Evolutionary conservation across 2,329 filamentous ascomycete species (phyloP).

Genomic region (Fusarium heterosporum): DNA sequence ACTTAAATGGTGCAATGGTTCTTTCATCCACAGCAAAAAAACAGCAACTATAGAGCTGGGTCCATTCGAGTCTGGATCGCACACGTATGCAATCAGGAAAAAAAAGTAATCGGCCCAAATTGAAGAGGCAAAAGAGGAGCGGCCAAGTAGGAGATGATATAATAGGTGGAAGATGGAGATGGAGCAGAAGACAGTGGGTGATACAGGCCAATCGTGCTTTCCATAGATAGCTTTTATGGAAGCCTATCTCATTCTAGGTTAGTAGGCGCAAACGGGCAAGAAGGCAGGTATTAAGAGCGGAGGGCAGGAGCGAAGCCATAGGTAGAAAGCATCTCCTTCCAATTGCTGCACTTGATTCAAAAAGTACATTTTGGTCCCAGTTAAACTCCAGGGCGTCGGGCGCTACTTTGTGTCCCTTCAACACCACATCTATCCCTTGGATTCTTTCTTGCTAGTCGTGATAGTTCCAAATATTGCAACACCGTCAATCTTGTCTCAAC

Average conservation of each 20-base stretch:
- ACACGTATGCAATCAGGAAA: conserved; percentile 28
- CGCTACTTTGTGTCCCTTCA: conserved; percentile 14
- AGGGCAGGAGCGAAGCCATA: conserved; percentile 28
- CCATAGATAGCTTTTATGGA: conserved; percentile 11
- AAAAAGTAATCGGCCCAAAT: conserved; percentile 19
- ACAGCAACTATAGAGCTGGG: conserved; percentile 22
- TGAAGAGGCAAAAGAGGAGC: conserved; percentile 31
- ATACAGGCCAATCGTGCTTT: conserved; percentile 22
- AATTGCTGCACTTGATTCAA: background rate
- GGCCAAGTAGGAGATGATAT: conserved; percentile 4
- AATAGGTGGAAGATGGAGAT: conserved; percentile 10
- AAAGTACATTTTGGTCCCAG: background rate
- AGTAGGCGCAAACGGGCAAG: conserved; percentile 21
- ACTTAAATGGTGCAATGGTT: conserved; percentile 14
- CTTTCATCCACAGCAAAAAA: conserved; percentile 27
- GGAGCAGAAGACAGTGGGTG: conserved; percentile 18
- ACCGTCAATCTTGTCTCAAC: conserved; percentile 3
- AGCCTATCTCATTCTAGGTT: conserved; percentile 36
- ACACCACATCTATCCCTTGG: conserved; percentile 14
- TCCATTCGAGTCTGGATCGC: conserved; percentile 41
- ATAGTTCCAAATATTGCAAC: conserved; percentile 16
- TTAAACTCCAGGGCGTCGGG: conserved; percentile 7
- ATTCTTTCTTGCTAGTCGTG: conserved; percentile 10
- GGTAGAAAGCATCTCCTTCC: background rate
- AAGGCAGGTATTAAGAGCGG: background rate